phyloP scores from a whole-genome alignment of 2,329 filamentous ascomycete genomes.

The Paecilomyces variotii region DNA sequence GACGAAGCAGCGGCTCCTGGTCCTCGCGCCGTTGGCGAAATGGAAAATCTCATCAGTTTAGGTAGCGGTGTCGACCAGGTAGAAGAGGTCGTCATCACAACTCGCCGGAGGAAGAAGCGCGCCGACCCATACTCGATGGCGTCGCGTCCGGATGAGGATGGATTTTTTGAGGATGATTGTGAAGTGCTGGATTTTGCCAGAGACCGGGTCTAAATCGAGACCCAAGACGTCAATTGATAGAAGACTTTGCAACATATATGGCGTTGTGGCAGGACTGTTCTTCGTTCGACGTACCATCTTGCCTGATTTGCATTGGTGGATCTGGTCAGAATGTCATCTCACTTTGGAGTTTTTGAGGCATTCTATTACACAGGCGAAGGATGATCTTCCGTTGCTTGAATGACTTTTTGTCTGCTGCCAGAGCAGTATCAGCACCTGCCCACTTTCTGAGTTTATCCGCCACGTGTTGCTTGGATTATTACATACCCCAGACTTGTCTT shows the following conservation, averaged over 20 bases:
- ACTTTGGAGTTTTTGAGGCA: neutral
- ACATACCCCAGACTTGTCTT: neutral
- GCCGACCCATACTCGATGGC: conserved; percentile 13
- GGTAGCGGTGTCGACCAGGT: conserved; percentile 49
- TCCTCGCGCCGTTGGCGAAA: conserved; percentile 28
- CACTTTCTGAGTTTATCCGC: neutral
- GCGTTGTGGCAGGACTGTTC: conserved; percentile 1
- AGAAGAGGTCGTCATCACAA: conserved; percentile 76
- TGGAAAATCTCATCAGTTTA: conserved; percentile 45
- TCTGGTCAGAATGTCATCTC: neutral
- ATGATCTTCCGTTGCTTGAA: neutral
- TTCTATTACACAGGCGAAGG: neutral
- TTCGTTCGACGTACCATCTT: neutral
- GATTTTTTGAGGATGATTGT: conserved; percentile 87
- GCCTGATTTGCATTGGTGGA: neutral
- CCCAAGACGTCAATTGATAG: neutral
- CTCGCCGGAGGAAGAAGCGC: conserved; percentile 57
- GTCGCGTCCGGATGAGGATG: conserved; percentile 48
- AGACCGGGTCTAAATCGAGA: conserved; percentile 39
- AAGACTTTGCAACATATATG: conserved; percentile 1
- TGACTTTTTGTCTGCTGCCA: neutral
- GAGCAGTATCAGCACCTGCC: neutral
- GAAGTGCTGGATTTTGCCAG: conserved; percentile 81
- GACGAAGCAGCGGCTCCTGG: conserved; percentile 25
- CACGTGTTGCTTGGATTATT: neutral